A percentile compares a stretch with the other conserved stretches of the same genome.
phyloP scores from a whole-genome alignment of 2,329 filamentous ascomycete genomes.

The Metarhizium sp. region DNA sequence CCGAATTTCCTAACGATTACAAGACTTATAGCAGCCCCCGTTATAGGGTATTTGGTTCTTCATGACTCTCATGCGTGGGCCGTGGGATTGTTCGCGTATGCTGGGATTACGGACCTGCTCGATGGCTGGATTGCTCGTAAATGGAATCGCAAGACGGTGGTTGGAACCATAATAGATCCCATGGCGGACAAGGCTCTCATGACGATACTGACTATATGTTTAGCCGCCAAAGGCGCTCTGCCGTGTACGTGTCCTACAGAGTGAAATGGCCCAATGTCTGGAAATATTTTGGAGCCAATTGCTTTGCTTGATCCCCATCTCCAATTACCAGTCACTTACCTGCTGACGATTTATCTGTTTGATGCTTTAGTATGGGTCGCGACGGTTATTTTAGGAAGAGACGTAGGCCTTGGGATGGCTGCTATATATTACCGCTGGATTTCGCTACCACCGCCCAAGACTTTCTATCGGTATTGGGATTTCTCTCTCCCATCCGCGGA shows the following conservation, averaged over 20 bases:
- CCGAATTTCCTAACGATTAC: slow-evolving; percentile 89
- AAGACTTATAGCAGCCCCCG: slow-evolving; percentile 71
- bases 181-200: slow-evolving; percentile 97
- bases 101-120: slow-evolving; percentile 81
- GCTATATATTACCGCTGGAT: slow-evolving; percentile 97
- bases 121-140: slow-evolving; percentile 89
- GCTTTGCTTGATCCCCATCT: neutral
- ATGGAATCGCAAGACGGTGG: slow-evolving; percentile 85
- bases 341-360: slow-evolving; percentile 1
- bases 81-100: slow-evolving; percentile 81
- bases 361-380: slow-evolving; percentile 64
- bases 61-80: slow-evolving; percentile 73
- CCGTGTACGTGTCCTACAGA: slow-evolving; percentile 47
- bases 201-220: slow-evolving; percentile 80
- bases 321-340: neutral
- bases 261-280: neutral
- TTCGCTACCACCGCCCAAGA: slow-evolving; percentile 86
- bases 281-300: neutral
- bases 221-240: slow-evolving; percentile 74
- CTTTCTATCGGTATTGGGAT: slow-evolving; percentile 90
- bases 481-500: slow-evolving; percentile 85
- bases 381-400: slow-evolving; percentile 80
- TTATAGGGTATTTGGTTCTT: slow-evolving; percentile 81
- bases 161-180: slow-evolving; percentile 89
- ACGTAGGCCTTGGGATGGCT: slow-evolving; percentile 71